A percentile compares a stretch with the other conserved stretches of the same genome.
Conservation (phyloP, 23 red algal genomes). For the Chondrus crispus region DNA sequence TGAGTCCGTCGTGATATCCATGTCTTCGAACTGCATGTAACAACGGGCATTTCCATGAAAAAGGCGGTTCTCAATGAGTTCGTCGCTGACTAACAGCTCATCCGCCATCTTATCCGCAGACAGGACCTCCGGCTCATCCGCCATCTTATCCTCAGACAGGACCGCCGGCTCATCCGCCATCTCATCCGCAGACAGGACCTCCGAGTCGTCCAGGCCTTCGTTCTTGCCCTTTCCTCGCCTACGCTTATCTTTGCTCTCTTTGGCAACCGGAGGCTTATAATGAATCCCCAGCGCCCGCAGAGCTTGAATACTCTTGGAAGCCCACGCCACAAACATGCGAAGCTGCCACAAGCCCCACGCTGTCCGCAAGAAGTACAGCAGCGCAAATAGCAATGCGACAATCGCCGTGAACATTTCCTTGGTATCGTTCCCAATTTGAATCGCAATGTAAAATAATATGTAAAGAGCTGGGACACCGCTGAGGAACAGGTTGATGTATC, state of each 20-base stretch:
- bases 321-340: background rate
- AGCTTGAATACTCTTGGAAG: background rate
- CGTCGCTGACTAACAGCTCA: constrained; percentile 11
- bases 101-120: background rate
- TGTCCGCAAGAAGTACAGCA: background rate
- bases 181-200: too few species aligned
- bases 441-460: background rate
- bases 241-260: too few species aligned
- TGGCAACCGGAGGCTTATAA: too few species aligned
- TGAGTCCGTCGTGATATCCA: too few species aligned
- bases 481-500: constrained; percentile 14
- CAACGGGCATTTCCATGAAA: constrained; percentile 5
- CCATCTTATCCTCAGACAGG: too few species aligned
- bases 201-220: too few species aligned
- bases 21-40: background rate
- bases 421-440: background rate
- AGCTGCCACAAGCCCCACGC: constrained; percentile 24
- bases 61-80: constrained; percentile 26
- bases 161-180: too few species aligned
- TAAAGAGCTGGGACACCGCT: background rate
- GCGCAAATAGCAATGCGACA: constrained; percentile 1
- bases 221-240: too few species aligned
- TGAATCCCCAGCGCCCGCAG: background rate
- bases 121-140: too few species aligned
- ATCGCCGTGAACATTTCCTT: constrained; percentile 24